A percentile compares a stretch with the other conserved stretches of the same genome.
Evolutionary conservation across 345 rosid genomes (phyloP).

Genomic region (Jatropha curcas): DNA sequence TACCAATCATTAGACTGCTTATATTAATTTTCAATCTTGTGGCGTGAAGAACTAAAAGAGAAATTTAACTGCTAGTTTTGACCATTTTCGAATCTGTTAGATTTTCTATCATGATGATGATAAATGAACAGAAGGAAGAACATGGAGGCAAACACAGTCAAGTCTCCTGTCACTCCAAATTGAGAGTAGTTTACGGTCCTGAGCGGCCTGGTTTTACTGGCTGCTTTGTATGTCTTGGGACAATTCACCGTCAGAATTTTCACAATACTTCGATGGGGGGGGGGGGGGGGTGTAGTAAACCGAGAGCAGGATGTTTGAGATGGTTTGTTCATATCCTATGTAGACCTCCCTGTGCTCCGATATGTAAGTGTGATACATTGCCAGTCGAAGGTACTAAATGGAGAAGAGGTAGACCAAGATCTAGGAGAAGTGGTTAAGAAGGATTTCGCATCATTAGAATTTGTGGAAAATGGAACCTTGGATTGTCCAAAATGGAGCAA

Average conservation of each 20-base stretch:
- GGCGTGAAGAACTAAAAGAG: not conserved
- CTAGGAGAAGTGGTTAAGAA: too few species aligned
- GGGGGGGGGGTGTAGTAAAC: too few species aligned
- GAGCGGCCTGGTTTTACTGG: constrained; percentile 46
- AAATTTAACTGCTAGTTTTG: not conserved
- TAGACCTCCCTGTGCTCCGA: too few species aligned
- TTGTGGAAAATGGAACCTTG: not conserved
- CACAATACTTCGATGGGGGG: too few species aligned
- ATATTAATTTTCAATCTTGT: not conserved
- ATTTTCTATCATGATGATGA: constrained; percentile 2
- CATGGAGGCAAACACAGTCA: constrained; percentile 50
- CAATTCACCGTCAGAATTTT: too few species aligned
- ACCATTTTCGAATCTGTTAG: not conserved
- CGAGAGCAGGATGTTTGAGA: too few species aligned
- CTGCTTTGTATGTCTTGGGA: constrained; percentile 59
- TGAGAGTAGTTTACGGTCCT: constrained; percentile 65
- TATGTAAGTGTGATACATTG: too few species aligned
- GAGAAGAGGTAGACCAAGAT: too few species aligned
- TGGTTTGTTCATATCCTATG: too few species aligned
- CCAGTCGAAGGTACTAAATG: too few species aligned
- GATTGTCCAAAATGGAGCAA: not conserved
- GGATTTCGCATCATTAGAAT: not conserved
- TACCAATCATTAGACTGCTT: not conserved
- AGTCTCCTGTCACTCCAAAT: constrained; percentile 56
- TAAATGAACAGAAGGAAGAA: constrained; percentile 43